A percentile compares a stretch with the other conserved stretches of the same genome.
Conservation (phyloP, 2,329 filamentous ascomycete genomes). For the Beauveria rudraprayagi region DNA sequence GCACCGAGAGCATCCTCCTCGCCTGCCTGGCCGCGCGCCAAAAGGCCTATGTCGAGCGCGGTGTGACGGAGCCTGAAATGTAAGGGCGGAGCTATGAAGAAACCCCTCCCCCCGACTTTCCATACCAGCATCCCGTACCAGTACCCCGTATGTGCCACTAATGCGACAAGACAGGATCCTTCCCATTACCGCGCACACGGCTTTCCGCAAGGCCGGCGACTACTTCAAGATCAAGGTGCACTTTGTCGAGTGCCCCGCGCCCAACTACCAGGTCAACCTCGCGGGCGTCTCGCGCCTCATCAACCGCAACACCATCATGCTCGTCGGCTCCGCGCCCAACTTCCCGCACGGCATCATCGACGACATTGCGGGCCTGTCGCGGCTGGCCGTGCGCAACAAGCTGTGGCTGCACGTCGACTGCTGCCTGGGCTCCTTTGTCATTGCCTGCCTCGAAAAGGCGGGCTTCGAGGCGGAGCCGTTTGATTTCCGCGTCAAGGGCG, state of each 20-base stretch:
- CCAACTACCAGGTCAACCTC: slow-evolving; percentile 76
- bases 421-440: slow-evolving; percentile 90
- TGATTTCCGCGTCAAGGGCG: slow-evolving; percentile 88
- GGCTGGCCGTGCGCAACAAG: slow-evolving; percentile 68
- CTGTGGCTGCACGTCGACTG: slow-evolving; percentile 94
- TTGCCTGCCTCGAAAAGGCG: slow-evolving; percentile 86
- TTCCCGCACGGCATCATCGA: slow-evolving; percentile 98
- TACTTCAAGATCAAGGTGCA: slow-evolving; percentile 98
- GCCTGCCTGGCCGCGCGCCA: slow-evolving; percentile 85
- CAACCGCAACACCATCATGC: slow-evolving; percentile 86
- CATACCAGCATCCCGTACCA: too few relatives aligned
- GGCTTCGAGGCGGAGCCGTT: slow-evolving; percentile 84
- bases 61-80: slow-evolving; percentile 93
- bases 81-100: slow-evolving; percentile 31
- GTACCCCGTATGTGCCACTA: background rate
- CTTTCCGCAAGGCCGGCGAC: slow-evolving; percentile 87
- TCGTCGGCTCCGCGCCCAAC: slow-evolving; percentile 93
- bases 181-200: slow-evolving; percentile 88
- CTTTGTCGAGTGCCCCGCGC: slow-evolving; percentile 77
- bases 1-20: slow-evolving; percentile 95
- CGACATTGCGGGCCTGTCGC: slow-evolving; percentile 79
- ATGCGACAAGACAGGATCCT: slow-evolving; percentile 57
- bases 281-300: slow-evolving; percentile 72
- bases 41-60: slow-evolving; percentile 76
- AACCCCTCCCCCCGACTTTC: background rate